Conservation (phyloP, 2,329 filamentous ascomycete genomes). For the Ascochyta lentis region DNA sequence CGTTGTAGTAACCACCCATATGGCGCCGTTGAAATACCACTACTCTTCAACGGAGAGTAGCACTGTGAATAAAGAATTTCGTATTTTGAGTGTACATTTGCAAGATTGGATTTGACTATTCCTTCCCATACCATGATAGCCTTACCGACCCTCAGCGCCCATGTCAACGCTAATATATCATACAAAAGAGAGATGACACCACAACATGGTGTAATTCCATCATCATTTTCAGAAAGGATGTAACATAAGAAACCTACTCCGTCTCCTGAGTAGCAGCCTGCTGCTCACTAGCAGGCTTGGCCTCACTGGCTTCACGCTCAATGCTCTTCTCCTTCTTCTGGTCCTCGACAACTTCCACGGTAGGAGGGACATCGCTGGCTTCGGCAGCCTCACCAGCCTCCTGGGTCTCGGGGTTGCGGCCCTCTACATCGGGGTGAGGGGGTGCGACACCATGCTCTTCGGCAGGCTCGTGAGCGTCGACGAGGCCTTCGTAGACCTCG, state of each 20-base stretch:
- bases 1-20: too few species aligned
- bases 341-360: conserved; percentile 51
- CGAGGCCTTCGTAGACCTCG: conserved; percentile 65
- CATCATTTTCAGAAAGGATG: neutral
- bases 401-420: conserved; percentile 63
- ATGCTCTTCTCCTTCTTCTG: conserved; percentile 54
- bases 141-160: conserved; percentile 5
- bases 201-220: neutral
- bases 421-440: conserved; percentile 64
- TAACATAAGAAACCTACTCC: conserved; percentile 16
- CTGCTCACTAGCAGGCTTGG: conserved; percentile 49
- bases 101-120: neutral
- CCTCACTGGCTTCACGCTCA: conserved; percentile 44
- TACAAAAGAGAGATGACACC: conserved; percentile 13
- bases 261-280: conserved; percentile 44
- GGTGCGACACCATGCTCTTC: conserved; percentile 53
- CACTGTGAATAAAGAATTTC: too few species aligned
- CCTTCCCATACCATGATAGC: neutral
- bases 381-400: conserved; percentile 47
- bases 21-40: too few species aligned
- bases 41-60: too few species aligned
- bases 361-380: conserved; percentile 51
- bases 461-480: conserved; percentile 42
- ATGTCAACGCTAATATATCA: conserved; percentile 20
- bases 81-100: neutral